Conservation (phyloP, 805 yeast species). For the Candida qinlingensis region DNA sequence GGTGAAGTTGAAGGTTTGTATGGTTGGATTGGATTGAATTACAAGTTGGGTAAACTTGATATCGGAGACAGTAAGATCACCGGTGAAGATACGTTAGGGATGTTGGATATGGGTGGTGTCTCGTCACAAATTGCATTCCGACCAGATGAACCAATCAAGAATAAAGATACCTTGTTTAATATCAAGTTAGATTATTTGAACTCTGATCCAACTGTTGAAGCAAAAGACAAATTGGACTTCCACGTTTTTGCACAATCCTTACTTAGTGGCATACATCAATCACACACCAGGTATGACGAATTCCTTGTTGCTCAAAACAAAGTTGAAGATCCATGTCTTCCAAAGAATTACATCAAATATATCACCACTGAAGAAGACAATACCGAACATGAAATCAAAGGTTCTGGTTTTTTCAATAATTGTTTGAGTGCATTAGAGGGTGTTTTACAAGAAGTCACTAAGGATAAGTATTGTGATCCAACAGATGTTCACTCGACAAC, state of each 20-base stretch:
- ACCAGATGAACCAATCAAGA: slow-evolving; percentile 41
- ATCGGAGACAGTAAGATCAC: slow-evolving; percentile 18
- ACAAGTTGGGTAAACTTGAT: slow-evolving; percentile 40
- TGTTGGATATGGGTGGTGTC: slow-evolving; percentile 99
- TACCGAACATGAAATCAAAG: slow-evolving; percentile 30
- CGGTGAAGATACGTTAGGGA: slow-evolving; percentile 45
- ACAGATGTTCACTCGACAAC: slow-evolving; percentile 21
- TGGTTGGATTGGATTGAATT: slow-evolving; percentile 63
- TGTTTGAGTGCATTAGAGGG: slow-evolving; percentile 47
- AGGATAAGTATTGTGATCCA: slow-evolving; percentile 21
- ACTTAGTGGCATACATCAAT: slow-evolving; percentile 58
- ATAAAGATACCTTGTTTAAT: slow-evolving; percentile 41
- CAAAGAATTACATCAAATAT: slow-evolving; percentile 34
- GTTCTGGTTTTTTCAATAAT: slow-evolving; percentile 44
- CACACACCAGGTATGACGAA: slow-evolving; percentile 41
- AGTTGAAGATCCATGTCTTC: slow-evolving; percentile 51
- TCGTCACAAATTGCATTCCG: slow-evolving; percentile 73
- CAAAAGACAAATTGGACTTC: slow-evolving; percentile 22
- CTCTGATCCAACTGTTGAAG: slow-evolving; percentile 19
- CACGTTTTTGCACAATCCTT: slow-evolving; percentile 51
- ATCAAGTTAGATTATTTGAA: slow-evolving; percentile 35
- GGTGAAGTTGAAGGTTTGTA: slow-evolving; percentile 65
- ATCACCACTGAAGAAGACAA: slow-evolving; percentile 11
- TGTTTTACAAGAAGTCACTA: slow-evolving; percentile 28
- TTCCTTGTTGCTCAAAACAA: slow-evolving; percentile 24